phyloP scores from a whole-genome alignment of 2,329 filamentous ascomycete species.

The Fusarium metavorans region DNA sequence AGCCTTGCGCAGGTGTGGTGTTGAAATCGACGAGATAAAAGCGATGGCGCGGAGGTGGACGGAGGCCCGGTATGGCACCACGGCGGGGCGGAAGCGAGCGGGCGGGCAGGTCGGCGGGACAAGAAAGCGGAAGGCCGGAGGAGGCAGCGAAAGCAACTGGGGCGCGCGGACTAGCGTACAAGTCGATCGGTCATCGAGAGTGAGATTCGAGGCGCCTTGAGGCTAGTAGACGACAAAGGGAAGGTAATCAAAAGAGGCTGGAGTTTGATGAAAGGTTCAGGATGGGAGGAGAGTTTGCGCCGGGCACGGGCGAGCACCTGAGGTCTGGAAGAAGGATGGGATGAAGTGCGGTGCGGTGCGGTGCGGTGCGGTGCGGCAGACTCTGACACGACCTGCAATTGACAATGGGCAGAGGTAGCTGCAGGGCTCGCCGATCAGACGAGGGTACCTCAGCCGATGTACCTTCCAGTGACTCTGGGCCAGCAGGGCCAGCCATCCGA shows the following conservation, averaged over 20 bases:
- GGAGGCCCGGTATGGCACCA: conserved; percentile 34
- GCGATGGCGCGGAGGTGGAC: conserved; percentile 37
- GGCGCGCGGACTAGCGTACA: conserved; percentile 18
- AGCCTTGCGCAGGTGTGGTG: conserved; percentile 19
- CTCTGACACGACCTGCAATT: conserved; percentile 26
- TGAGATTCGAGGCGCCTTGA: conserved; percentile 1
- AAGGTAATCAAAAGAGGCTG: conserved; percentile 5
- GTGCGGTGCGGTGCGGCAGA: conserved; percentile 29
- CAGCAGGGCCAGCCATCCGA: background rate
- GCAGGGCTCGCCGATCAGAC: conserved; percentile 42
- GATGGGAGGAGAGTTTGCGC: conserved; percentile 8
- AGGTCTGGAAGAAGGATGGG: conserved; percentile 6
- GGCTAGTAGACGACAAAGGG: background rate
- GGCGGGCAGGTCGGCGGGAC: conserved; percentile 23
- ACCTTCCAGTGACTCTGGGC: background rate
- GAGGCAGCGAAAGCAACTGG: conserved; percentile 13
- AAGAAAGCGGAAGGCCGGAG: conserved; percentile 23
- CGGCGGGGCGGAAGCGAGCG: conserved; percentile 32
- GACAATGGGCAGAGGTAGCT: conserved; percentile 33
- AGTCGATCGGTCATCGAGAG: conserved; percentile 27
- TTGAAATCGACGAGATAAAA: conserved; percentile 23
- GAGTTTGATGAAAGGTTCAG: conserved; percentile 21
- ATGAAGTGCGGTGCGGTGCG: conserved; percentile 3
- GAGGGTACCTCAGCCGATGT: conserved; percentile 27
- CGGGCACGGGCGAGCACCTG: conserved; percentile 13